Base-by-base conservation (phyloP, 1,139 yeast species). In the Suhomyces wounanorum region DNA sequence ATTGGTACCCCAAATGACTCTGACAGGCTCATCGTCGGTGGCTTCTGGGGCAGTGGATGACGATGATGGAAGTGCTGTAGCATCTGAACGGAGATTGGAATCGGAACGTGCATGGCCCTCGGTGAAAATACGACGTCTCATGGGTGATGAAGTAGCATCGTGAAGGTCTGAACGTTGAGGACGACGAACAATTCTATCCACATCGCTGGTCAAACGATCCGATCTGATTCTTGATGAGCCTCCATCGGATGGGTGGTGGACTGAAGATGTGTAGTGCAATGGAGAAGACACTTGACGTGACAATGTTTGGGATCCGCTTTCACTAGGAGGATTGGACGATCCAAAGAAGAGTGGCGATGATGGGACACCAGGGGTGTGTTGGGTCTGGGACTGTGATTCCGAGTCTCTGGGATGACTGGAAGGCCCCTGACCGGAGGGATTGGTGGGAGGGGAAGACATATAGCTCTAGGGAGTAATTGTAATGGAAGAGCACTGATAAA, bases 1-100 rank as follows among this genome's bases (percentile, higher is more conserved):
- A 65, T 94, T 92, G 1, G 99, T 94, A 67, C 99, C 99, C 99
- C 99, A 94, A 62, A 94, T 92, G 51, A 94, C 96, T 63, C 96
- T 82, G 33, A 85, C 83, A 1, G 96, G 95, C 57, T 86, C 95
- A 53, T 81, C 84, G 16, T 58, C 59, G n/a, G 23, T 25, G 13
- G 66, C 64, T 33, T 70, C 75, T 14, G 73, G 64, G 48, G 59
- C 63, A 14, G 69, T 58, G 39, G 65, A 63, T 18, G 75, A 71
- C 9, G 72, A 66, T 3, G 72, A 63, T 18, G 43, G 50, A 25
- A 33, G 28, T 9, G 43, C 40, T 21, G 39, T 33, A 25, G 52
- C 47, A 45, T 55, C 56, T 46, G 50, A 61, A 39, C 53, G 51
- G 44, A 51, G 39, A 38, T 53, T 52, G 26, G 49, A 43, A 18